phyloP scores from a whole-genome alignment of 305 asterid species.

The Striga hermonthica region DNA sequence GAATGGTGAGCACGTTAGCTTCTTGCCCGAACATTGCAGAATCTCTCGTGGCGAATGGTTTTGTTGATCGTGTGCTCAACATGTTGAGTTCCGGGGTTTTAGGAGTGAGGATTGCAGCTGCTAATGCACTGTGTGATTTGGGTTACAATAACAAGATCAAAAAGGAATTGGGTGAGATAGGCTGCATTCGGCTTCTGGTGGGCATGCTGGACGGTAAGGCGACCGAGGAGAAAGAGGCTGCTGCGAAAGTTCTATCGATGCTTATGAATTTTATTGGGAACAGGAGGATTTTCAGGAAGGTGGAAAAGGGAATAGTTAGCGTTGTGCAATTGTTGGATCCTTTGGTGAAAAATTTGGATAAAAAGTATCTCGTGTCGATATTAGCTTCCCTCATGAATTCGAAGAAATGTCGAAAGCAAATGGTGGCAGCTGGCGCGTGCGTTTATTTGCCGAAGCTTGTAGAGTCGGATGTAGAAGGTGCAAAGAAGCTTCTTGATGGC shows the following conservation, averaged over 20 bases:
- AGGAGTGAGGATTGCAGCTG: conserved; percentile 64
- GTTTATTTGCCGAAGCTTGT: conserved; percentile 62
- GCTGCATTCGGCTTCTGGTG: conserved; percentile 54
- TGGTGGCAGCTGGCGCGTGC: conserved; percentile 62
- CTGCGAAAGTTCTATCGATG: conserved; percentile 51
- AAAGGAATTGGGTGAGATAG: conserved; percentile 76
- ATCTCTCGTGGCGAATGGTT: conserved; percentile 53
- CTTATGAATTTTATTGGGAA: conserved; percentile 56
- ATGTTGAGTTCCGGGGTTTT: conserved; percentile 52
- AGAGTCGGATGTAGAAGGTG: conserved; percentile 64
- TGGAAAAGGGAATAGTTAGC: conserved; percentile 56
- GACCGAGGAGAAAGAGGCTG: conserved; percentile 70
- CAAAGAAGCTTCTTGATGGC: conserved; percentile 67
- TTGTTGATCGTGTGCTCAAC: conserved; percentile 46
- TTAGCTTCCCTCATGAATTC: conserved; percentile 52
- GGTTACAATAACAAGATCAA: conserved; percentile 53
- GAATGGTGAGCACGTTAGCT: conserved; percentile 55
- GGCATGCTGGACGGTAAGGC: conserved; percentile 74
- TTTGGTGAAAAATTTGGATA: conserved; percentile 42
- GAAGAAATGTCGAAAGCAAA: conserved; percentile 69
- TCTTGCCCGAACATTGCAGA: conserved; percentile 61
- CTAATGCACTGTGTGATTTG: conserved; percentile 53
- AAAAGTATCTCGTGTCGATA: conserved; percentile 43
- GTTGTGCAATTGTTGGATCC: conserved; percentile 66
- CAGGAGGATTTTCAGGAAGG: conserved; percentile 61